phyloP scores from a whole-genome alignment of 257 asterid genomes.

The Ophiorrhiza pumila region DNA sequence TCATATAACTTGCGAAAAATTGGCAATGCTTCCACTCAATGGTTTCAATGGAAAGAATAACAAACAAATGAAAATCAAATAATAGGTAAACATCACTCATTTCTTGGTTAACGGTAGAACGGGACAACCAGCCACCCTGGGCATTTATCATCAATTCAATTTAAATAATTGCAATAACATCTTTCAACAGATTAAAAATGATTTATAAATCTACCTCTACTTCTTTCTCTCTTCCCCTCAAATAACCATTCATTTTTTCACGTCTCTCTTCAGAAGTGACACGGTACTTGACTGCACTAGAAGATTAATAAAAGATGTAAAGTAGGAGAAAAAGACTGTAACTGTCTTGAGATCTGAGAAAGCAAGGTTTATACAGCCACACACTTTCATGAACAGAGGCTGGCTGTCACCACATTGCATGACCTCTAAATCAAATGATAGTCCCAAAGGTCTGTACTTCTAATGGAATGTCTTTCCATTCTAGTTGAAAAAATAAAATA shows the following conservation, averaged over 20 bases:
- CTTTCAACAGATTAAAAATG: no score
- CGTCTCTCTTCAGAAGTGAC: background rate
- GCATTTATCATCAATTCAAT: no score
- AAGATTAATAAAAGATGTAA: background rate
- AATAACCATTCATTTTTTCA: background rate
- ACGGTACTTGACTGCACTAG: background rate
- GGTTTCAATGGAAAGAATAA: background rate
- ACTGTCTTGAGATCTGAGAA: background rate
- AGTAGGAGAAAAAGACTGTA: background rate
- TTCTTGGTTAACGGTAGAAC: no score
- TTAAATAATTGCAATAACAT: no score
- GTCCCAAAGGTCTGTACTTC: background rate
- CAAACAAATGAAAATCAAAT: no score
- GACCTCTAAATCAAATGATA: background rate
- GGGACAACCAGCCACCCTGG: no score
- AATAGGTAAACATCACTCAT: no score
- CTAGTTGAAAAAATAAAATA: constrained; percentile 1
- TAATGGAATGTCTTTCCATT: background rate
- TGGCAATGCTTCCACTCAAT: no score
- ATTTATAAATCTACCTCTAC: no score
- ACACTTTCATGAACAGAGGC: background rate
- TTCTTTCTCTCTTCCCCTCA: background rate
- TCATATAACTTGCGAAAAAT: no score
- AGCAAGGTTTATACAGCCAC: background rate
- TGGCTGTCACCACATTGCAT: background rate